phyloP scores from a whole-genome alignment of 1,284 basidiomycete genomes.

The Mrakiaceae sp. region DNA sequence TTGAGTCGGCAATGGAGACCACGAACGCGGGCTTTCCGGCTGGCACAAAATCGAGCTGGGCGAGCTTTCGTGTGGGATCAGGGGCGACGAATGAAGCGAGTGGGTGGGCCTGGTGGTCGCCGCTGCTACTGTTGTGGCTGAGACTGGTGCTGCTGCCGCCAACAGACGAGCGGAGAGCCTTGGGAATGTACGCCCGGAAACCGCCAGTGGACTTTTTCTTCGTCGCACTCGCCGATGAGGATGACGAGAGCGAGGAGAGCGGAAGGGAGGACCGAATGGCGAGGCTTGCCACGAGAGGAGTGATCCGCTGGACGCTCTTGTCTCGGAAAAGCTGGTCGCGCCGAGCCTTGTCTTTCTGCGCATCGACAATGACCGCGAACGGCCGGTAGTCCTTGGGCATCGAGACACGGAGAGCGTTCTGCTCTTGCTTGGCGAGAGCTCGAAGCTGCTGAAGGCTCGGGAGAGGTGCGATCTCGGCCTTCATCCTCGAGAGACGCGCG shows the following conservation, averaged over 20 bases:
- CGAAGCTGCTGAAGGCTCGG: conserved; percentile 45
- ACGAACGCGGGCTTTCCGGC: conserved; percentile 58
- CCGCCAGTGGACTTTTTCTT: conserved; percentile 35
- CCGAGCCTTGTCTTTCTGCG: conserved; percentile 64
- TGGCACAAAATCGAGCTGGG: conserved; percentile 54
- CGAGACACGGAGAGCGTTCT: conserved; percentile 38
- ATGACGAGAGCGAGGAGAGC: too few species aligned
- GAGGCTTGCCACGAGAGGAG: too few species aligned
- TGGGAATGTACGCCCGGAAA: too few species aligned
- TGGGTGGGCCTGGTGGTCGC: too few species aligned
- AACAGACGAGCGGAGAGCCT: too few species aligned
- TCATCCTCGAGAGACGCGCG: conserved; percentile 58
- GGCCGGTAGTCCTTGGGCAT: conserved; percentile 46
- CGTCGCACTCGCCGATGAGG: conserved; percentile 36
- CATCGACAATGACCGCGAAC: conserved; percentile 48
- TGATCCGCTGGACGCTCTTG: too few species aligned
- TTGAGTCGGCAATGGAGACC: conserved; percentile 57
- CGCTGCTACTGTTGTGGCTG: too few species aligned
- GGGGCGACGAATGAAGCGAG: too few species aligned
- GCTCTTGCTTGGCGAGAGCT: conserved; percentile 16
- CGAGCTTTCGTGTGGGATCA: neutral
- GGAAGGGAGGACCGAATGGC: too few species aligned
- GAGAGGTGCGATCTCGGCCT: conserved; percentile 57
- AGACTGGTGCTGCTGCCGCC: too few species aligned
- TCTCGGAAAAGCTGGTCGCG: conserved; percentile 56